Evolutionary conservation across 345 rosid genomes (phyloP).

Genomic region (Fremontodendron californicum): DNA sequence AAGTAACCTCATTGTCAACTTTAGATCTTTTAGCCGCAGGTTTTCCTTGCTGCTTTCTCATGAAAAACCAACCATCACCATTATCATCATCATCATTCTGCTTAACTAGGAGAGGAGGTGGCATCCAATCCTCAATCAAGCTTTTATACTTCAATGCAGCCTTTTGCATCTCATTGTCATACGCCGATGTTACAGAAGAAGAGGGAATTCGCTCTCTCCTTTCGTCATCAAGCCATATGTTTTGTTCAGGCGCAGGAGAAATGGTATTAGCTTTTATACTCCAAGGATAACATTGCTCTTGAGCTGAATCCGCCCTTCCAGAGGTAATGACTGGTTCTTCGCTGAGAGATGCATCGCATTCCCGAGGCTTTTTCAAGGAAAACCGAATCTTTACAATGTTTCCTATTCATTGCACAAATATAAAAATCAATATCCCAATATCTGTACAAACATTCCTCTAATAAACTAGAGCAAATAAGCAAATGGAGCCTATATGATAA

Average conservation of each 20-base stretch:
- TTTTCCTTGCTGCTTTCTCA: slow-evolving; percentile 3
- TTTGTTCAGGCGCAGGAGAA: neutral
- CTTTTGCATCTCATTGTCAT: slow-evolving; percentile 7
- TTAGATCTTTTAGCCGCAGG: neutral
- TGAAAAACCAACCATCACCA: slow-evolving; percentile 56
- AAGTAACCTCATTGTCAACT: slow-evolving; percentile 5
- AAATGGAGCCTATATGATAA: neutral
- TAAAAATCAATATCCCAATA: neutral
- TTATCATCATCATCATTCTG: slow-evolving; percentile 5
- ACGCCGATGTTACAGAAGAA: neutral
- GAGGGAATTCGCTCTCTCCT: neutral
- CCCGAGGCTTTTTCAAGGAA: slow-evolving; percentile 27
- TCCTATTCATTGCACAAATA: slow-evolving; percentile 29
- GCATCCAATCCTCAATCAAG: slow-evolving; percentile 47
- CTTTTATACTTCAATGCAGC: slow-evolving; percentile 24
- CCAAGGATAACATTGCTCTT: neutral
- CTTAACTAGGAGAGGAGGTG: slow-evolving; percentile 12
- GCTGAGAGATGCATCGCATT: neutral
- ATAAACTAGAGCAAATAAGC: neutral
- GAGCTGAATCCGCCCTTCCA: neutral
- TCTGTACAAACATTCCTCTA: neutral
- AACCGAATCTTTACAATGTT: slow-evolving; percentile 48
- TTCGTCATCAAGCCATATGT: neutral
- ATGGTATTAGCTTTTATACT: neutral
- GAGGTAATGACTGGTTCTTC: slow-evolving; percentile 17